These are phyloP conservation scores for Paxillus involutus DNA, from an alignment of 768 basidiomycete species.

Conservation along the genomic window DNA sequence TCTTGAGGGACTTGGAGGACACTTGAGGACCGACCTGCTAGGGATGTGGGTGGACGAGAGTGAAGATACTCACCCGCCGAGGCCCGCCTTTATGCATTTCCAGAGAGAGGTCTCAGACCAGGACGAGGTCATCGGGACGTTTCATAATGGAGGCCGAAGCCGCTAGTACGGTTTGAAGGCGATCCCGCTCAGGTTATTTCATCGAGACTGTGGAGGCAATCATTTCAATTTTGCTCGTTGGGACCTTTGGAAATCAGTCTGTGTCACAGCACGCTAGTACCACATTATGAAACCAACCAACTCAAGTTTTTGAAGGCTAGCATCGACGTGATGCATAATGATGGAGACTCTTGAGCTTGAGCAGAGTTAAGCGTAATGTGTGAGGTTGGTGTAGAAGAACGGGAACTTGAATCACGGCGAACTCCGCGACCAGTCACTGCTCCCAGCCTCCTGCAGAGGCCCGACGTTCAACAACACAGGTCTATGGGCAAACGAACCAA, in stretches of 20 bases:
- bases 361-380: no score
- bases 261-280: no score
- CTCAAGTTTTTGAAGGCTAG: no score
- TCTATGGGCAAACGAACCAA: constrained; percentile 43
- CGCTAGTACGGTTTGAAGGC: no score
- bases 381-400: not conserved
- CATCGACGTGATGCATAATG: no score
- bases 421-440: not conserved
- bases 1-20: constrained; percentile 16
- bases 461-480: not conserved
- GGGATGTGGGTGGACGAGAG: not conserved
- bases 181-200: no score
- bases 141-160: constrained; percentile 5
- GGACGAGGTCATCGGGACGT: not conserved
- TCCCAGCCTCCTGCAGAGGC: not conserved
- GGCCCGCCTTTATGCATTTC: constrained; percentile 11
- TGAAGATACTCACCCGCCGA: not conserved
- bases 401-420: not conserved
- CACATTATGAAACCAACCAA: no score
- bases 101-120: not conserved
- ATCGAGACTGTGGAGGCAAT: no score
- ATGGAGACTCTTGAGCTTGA: no score
- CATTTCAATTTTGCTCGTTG: no score
- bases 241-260: no score
- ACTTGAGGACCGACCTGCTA: constrained; percentile 16